These are phyloP conservation scores for Aspergillus incahuasiensis DNA, from an alignment of 495 filamentous ascomycete species.

Conservation along the genomic window DNA sequence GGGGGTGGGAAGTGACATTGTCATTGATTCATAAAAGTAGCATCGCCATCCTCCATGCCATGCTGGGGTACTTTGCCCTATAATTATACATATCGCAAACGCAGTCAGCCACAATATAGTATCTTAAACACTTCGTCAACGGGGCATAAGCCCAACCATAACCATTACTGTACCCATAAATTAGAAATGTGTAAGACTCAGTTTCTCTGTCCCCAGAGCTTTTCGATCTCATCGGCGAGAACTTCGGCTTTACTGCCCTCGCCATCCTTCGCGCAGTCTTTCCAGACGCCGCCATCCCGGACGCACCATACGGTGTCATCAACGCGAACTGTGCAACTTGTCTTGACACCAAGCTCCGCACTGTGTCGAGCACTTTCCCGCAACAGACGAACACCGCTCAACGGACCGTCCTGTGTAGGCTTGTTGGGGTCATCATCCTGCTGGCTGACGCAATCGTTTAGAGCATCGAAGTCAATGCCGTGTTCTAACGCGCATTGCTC, in stretches of 20 bases:
- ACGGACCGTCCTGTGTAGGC: constrained; percentile 30
- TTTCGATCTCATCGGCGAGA: constrained; percentile 67
- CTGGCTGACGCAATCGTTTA: constrained; percentile 71
- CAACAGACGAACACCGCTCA: constrained; percentile 59
- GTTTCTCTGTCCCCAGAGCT: constrained; percentile 35
- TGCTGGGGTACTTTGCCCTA: not conserved
- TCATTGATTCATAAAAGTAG: not conserved
- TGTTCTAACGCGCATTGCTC: constrained; percentile 85
- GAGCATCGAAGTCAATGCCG: constrained; percentile 72
- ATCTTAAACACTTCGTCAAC: not conserved
- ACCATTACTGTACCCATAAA: not conserved
- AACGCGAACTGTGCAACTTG: constrained; percentile 84
- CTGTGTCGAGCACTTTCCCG: constrained; percentile 70
- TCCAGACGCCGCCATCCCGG: constrained; percentile 75
- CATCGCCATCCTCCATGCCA: not conserved
- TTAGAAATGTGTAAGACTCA: not conserved
- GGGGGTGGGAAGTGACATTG: not conserved
- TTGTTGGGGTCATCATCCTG: constrained; percentile 42
- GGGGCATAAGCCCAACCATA: not conserved
- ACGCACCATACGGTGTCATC: constrained; percentile 78
- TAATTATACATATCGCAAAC: not conserved
- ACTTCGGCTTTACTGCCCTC: constrained; percentile 63
- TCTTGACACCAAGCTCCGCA: constrained; percentile 62
- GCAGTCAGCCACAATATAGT: not conserved
- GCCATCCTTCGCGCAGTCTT: constrained; percentile 56